A percentile compares a stretch with the other conserved stretches of the same genome.
Evolutionary conservation across 495 filamentous ascomycete genomes (phyloP).

Genomic region (Penicillium simplicissimum): DNA sequence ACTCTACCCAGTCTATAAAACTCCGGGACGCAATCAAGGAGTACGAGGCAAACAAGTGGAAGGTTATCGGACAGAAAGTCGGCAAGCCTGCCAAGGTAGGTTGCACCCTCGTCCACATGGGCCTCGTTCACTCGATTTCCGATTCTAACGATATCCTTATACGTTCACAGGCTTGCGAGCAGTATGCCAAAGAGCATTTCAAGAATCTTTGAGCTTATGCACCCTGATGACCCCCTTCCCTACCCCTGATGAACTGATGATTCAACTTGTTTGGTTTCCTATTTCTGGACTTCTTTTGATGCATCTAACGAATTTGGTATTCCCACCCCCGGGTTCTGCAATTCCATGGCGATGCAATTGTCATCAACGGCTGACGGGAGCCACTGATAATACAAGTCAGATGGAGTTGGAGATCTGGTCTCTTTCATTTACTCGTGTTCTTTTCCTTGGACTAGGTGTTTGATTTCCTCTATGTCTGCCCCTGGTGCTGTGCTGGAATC

Average conservation of each 20-base stretch:
- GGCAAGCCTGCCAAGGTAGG: slow-evolving; percentile 95
- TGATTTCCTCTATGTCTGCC: not conserved
- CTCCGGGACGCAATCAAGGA: slow-evolving; percentile 94
- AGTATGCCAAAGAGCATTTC: slow-evolving; percentile 97
- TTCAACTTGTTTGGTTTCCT: slow-evolving; percentile 23
- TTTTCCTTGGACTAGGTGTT: slow-evolving; percentile 3
- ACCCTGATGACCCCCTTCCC: slow-evolving; percentile 14
- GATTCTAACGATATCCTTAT: slow-evolving; percentile 9
- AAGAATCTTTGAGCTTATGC: slow-evolving; percentile 48
- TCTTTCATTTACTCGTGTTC: slow-evolving; percentile 13
- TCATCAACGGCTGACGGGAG: slow-evolving; percentile 22
- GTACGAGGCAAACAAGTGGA: slow-evolving; percentile 98
- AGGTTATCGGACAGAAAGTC: slow-evolving; percentile 91
- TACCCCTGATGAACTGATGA: slow-evolving; percentile 44
- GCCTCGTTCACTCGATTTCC: slow-evolving; percentile 7
- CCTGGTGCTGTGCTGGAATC: slow-evolving; percentile 2
- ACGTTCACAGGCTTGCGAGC: slow-evolving; percentile 79
- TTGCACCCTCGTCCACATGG: not conserved
- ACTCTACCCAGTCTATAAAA: slow-evolving; percentile 66
- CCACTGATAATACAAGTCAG: slow-evolving; percentile 28
- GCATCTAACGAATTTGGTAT: slow-evolving; percentile 42
- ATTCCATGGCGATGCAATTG: slow-evolving; percentile 36
- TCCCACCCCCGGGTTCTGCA: slow-evolving; percentile 33
- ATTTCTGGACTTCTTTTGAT: slow-evolving; percentile 23
- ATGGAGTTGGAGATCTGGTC: slow-evolving; percentile 38